A percentile compares a stretch with the other conserved stretches of the same genome.
These are phyloP conservation scores for Pichia sp. DNA, from an alignment of 1,139 yeast genomes.

Conservation along the genomic window DNA sequence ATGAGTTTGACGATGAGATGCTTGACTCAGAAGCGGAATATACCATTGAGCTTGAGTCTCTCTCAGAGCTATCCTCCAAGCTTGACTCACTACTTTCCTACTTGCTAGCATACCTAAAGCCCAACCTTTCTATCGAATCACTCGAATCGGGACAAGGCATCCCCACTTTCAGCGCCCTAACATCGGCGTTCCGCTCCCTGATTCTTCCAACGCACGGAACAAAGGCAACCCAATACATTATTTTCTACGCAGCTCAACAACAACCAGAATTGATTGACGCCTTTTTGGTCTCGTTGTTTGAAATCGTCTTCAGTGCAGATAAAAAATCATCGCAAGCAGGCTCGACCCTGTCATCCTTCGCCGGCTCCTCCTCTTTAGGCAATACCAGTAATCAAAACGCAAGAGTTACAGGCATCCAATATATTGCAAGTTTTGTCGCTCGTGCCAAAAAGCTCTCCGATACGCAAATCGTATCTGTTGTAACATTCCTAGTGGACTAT, in stretches of 20 bases:
- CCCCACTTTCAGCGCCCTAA: constrained; percentile 69
- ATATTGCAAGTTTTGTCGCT: constrained; percentile 85
- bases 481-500: constrained; percentile 80
- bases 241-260: constrained; percentile 79
- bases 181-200: constrained; percentile 74
- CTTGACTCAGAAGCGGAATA: constrained; percentile 32
- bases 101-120: constrained; percentile 49
- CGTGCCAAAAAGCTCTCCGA: constrained; percentile 73
- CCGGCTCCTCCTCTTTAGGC: constrained; percentile 2
- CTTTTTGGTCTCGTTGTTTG: constrained; percentile 75
- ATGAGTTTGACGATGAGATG: constrained; percentile 28
- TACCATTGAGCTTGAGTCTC: constrained; percentile 48
- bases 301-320: constrained; percentile 58
- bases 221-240: constrained; percentile 77
- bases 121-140: constrained; percentile 49
- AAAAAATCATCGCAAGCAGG: constrained; percentile 4
- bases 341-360: background rate
- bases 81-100: constrained; percentile 63
- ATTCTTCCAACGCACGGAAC: constrained; percentile 91
- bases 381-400: constrained; percentile 40
- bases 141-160: constrained; percentile 63
- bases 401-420: constrained; percentile 86
- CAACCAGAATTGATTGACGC: constrained; percentile 83
- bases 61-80: constrained; percentile 57
- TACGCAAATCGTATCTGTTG: constrained; percentile 72